Percentiles rank a stretch among this genome's conserved stretches.
Conservation (phyloP, 2,329 filamentous ascomycete genomes). For the Diaporthe citrichinensis region DNA sequence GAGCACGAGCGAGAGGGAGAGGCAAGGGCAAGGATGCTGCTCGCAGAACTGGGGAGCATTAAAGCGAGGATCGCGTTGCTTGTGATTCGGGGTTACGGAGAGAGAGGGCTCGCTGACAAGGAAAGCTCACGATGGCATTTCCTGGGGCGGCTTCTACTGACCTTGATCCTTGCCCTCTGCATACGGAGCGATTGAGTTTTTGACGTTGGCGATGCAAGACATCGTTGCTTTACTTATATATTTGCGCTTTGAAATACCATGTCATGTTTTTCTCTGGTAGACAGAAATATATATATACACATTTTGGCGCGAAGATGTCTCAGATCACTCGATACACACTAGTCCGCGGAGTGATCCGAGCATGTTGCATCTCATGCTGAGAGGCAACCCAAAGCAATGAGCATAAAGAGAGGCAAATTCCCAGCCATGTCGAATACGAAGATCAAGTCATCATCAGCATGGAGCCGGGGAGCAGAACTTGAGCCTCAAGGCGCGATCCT, state of each 20-base stretch:
- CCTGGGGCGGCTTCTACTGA: conserved; percentile 3
- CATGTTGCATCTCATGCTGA: neutral
- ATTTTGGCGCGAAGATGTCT: conserved; percentile 13
- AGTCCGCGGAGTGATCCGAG: neutral
- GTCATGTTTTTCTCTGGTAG: conserved; percentile 12
- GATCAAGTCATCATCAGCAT: neutral
- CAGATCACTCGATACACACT: neutral
- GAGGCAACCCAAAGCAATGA: neutral
- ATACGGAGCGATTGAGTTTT: conserved; percentile 30
- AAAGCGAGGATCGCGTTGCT: conserved; percentile 1
- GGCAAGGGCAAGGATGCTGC: conserved; percentile 24
- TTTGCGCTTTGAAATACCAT: conserved; percentile 19
- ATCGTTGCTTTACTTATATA: neutral
- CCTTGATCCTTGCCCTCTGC: conserved; percentile 26
- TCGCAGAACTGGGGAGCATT: neutral
- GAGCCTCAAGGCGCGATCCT: neutral
- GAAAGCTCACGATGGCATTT: conserved; percentile 23
- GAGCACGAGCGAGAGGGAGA: neutral
- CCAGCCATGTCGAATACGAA: neutral
- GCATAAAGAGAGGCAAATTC: neutral
- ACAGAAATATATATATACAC: conserved; percentile 12
- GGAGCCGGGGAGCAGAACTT: neutral
- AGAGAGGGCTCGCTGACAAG: conserved; percentile 2
- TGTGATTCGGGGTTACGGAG: neutral
- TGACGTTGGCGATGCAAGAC: conserved; percentile 11